Conservation (phyloP, 2,329 filamentous ascomycete species). For the Claviceps digitariae region DNA sequence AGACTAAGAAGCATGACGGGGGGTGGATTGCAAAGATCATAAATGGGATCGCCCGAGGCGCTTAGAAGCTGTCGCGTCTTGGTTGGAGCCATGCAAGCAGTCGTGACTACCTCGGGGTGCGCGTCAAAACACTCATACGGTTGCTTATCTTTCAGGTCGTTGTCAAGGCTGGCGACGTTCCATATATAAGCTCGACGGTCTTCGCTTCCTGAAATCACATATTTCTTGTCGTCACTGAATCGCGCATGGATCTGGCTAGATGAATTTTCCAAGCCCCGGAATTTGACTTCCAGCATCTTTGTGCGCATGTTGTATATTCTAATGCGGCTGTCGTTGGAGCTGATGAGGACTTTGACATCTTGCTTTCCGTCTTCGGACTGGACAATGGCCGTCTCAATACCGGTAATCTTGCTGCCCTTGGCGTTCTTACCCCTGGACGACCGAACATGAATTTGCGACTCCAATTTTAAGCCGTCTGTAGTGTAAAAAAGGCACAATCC, state of each 20-base stretch:
- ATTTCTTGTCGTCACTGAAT: slow-evolving; percentile 75
- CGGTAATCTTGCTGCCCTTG: slow-evolving; percentile 94
- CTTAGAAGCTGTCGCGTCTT: slow-evolving; percentile 66
- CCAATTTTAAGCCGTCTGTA: slow-evolving; percentile 74
- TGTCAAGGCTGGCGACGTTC: slow-evolving; percentile 41
- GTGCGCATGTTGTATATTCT: slow-evolving; percentile 80
- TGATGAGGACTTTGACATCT: slow-evolving; percentile 74
- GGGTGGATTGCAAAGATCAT: slow-evolving; percentile 89
- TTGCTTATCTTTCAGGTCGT: slow-evolving; percentile 61
- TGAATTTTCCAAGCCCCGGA: slow-evolving; percentile 80
- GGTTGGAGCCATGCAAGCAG: slow-evolving; percentile 72
- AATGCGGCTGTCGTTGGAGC: slow-evolving; percentile 87
- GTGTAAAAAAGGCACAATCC: slow-evolving; percentile 85
- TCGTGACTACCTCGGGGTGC: slow-evolving; percentile 76
- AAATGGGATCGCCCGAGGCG: slow-evolving; percentile 81
- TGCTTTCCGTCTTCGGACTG: slow-evolving; percentile 35
- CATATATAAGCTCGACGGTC: slow-evolving; percentile 85
- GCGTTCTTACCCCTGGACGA: slow-evolving; percentile 86
- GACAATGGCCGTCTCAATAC: slow-evolving; percentile 62
- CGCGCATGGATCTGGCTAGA: slow-evolving; percentile 81
- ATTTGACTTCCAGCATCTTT: slow-evolving; percentile 75
- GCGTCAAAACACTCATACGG: slow-evolving; percentile 85
- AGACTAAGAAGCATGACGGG: slow-evolving; percentile 70
- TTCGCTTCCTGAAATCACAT: slow-evolving; percentile 87
- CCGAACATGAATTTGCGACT: slow-evolving; percentile 82